Conservation (phyloP, 75 land plant species). For the Isoetes taiwanensis region DNA sequence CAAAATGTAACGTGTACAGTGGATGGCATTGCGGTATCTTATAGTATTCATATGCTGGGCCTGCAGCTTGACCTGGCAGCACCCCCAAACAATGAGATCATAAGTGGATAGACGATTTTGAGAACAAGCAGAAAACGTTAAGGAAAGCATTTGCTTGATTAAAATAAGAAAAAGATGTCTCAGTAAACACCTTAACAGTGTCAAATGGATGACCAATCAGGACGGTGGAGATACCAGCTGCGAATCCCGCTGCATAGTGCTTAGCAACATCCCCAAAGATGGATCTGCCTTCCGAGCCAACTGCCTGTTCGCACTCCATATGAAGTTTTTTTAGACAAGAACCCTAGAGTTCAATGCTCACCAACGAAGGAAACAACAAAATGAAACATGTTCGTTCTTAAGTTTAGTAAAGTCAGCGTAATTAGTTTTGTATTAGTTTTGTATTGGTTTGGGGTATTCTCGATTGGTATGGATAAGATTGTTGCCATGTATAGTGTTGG, state of each 20-base stretch:
- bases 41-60: slow-evolving; percentile 46
- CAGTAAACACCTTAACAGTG: slow-evolving; percentile 67
- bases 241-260: slow-evolving; percentile 67
- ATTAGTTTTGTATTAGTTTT: no score
- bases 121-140: slow-evolving; percentile 1
- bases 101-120: background rate
- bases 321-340: no score
- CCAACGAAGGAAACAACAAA: no score
- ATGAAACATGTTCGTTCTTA: no score
- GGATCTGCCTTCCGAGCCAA: no score
- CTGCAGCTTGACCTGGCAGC: slow-evolving; percentile 67
- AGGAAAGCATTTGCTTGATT: background rate
- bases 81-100: background rate
- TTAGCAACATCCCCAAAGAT: slow-evolving; percentile 44
- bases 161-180: background rate
- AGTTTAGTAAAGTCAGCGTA: no score
- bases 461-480: no score
- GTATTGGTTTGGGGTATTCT: no score
- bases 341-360: no score
- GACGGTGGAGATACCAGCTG: slow-evolving; percentile 89
- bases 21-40: slow-evolving; percentile 51
- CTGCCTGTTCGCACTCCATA: no score
- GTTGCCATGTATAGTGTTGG: no score
- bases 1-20: slow-evolving; percentile 57
- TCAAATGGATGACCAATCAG: slow-evolving; percentile 88